Percentiles rank a stretch among this genome's conserved stretches.
Conservation (phyloP, 2,329 filamentous ascomycete genomes). For the Pezicula neosporulosa region DNA sequence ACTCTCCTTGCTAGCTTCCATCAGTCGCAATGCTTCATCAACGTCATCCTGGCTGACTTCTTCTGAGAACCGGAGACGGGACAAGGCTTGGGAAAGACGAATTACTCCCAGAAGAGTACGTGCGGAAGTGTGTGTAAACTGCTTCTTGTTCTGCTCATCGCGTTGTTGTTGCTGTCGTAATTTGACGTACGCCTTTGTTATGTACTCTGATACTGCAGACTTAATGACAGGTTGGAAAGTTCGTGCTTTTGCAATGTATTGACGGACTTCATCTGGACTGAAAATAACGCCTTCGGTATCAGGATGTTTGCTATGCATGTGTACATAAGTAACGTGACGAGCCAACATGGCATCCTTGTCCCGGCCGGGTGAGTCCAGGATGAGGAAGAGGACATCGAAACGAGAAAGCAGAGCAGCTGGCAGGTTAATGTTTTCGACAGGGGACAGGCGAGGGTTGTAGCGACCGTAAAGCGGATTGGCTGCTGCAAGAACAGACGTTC, state of each 20-base stretch:
- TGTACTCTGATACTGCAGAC: constrained; percentile 85
- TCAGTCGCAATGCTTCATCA: constrained; percentile 85
- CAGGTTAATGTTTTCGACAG: constrained; percentile 98
- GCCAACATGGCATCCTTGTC: constrained; percentile 91
- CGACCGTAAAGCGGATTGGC: constrained; percentile 97
- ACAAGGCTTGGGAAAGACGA: constrained; percentile 89
- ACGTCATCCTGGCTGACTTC: constrained; percentile 88
- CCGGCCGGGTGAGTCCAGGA: constrained; percentile 88
- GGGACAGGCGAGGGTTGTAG: constrained; percentile 95
- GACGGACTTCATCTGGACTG: constrained; percentile 86
- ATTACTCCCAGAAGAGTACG: constrained; percentile 91
- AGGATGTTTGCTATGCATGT: constrained; percentile 94
- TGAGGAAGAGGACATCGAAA: constrained; percentile 95
- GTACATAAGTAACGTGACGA: constrained; percentile 91
- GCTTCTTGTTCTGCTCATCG: constrained; percentile 86
- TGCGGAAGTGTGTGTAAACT: constrained; percentile 90
- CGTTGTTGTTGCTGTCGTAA: constrained; percentile 89
- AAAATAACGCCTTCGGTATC: constrained; percentile 79
- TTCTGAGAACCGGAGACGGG: constrained; percentile 83
- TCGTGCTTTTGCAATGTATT: constrained; percentile 91
- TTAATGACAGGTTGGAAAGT: constrained; percentile 86
- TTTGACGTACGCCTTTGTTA: constrained; percentile 93
- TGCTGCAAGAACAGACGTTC: constrained; percentile 91
- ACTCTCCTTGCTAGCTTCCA: constrained; percentile 91
- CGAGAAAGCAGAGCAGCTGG: constrained; percentile 94